phyloP scores from a whole-genome alignment of 2,329 filamentous ascomycete genomes.

The Neopestalotiopsis clavispora region DNA sequence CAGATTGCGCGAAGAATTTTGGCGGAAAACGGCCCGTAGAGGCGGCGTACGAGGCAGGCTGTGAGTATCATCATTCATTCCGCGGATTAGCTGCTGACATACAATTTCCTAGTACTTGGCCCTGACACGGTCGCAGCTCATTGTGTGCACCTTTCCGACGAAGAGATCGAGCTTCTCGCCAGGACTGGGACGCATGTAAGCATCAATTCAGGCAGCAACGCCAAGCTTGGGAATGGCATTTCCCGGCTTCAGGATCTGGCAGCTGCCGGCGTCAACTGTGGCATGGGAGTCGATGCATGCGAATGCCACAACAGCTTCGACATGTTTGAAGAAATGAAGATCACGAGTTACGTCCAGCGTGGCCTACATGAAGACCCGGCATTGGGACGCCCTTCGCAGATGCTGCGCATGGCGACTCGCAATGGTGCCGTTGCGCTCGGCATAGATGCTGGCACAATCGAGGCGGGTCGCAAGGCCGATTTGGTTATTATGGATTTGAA shows the following conservation, averaged over 20 bases:
- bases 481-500: constrained; percentile 30
- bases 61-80: background rate
- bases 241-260: constrained; percentile 25
- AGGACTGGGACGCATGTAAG: constrained; percentile 26
- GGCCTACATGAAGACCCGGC: constrained; percentile 24
- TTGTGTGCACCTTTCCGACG: constrained; percentile 27
- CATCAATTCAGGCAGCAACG: constrained; percentile 28
- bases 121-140: constrained; percentile 29
- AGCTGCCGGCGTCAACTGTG: constrained; percentile 27
- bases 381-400: constrained; percentile 24
- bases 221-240: constrained; percentile 30
- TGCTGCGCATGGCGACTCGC: constrained; percentile 29
- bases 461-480: constrained; percentile 29
- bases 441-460: constrained; percentile 27
- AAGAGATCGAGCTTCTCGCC: constrained; percentile 25
- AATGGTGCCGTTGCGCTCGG: constrained; percentile 29
- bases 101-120: constrained; percentile 15
- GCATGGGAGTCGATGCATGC: constrained; percentile 29
- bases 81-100: background rate
- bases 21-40: constrained; percentile 25
- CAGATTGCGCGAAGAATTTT: constrained; percentile 22
- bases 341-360: constrained; percentile 28
- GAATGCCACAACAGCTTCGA: constrained; percentile 32
- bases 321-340: constrained; percentile 33
- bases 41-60: constrained; percentile 25